These are phyloP conservation scores for Trichosporon asahii DNA, from an alignment of 1,284 basidiomycete genomes.

Conservation along the genomic window DNA sequence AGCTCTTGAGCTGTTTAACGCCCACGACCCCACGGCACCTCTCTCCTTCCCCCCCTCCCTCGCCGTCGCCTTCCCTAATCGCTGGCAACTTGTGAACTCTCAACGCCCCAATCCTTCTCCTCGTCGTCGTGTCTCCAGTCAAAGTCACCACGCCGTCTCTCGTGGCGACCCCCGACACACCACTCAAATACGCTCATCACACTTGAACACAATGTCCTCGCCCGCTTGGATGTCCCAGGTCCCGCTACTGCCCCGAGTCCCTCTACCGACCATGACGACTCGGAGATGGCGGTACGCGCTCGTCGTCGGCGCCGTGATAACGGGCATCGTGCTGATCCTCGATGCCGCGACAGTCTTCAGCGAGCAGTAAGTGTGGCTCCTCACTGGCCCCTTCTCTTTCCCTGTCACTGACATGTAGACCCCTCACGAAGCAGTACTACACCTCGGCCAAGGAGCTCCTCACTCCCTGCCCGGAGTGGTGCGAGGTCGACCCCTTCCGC, in stretches of 20 bases:
- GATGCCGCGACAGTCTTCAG: not conserved
- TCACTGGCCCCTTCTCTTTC: too few relatives aligned
- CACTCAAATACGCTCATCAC: too few relatives aligned
- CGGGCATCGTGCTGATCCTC: not conserved
- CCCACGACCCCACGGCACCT: too few relatives aligned
- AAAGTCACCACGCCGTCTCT: too few relatives aligned
- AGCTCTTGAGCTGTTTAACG: too few relatives aligned
- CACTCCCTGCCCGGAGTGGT: not conserved
- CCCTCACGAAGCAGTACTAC: not conserved
- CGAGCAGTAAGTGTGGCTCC: not conserved
- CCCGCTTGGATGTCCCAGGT: not conserved
- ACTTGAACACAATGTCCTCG: not conserved
- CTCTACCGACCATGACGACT: not conserved
- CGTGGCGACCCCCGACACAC: too few relatives aligned
- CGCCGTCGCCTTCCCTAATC: too few relatives aligned
- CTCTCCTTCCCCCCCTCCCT: too few relatives aligned
- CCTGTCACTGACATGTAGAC: not conserved
- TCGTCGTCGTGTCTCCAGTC: too few relatives aligned
- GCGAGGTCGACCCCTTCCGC: slow-evolving; percentile 24
- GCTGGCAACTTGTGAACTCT: too few relatives aligned
- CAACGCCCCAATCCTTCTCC: too few relatives aligned
- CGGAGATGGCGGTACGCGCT: not conserved
- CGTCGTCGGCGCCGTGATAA: not conserved
- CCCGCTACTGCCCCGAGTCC: too few relatives aligned
- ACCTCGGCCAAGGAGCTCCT: not conserved